phyloP scores from a whole-genome alignment of 2,329 filamentous ascomycete species.

The Thermothelomyces thermophilus region DNA sequence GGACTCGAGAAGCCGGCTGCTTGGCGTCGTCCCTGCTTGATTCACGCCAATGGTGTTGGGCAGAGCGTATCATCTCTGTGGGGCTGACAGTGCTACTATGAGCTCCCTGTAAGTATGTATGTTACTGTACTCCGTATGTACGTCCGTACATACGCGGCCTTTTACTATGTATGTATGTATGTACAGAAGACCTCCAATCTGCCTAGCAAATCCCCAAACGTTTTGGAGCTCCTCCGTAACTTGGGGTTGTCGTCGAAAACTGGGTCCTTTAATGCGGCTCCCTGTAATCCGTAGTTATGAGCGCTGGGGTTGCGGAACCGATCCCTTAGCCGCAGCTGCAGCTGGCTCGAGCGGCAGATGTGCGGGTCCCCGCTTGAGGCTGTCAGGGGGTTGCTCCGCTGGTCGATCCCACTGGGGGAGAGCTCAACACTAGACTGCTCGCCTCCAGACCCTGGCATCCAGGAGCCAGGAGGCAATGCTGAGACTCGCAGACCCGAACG shows the following conservation, averaged over 20 bases:
- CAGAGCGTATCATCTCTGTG: conserved; percentile 21
- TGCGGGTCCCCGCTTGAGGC: conserved; percentile 10
- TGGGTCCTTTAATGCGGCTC: conserved; percentile 15
- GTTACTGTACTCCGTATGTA: no score
- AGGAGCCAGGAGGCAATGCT: conserved; percentile 21
- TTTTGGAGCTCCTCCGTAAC: conserved; percentile 4
- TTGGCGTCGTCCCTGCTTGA: conserved; percentile 13
- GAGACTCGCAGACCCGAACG: conserved; percentile 20
- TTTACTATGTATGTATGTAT: no score
- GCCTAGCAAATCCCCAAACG: conserved; percentile 20
- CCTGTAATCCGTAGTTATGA: conserved; percentile 1
- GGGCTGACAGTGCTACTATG: conserved; percentile 9
- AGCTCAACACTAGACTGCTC: conserved; percentile 15
- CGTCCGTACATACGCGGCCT: no score
- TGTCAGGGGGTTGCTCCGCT: conserved; percentile 14
- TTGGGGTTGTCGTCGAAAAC: conserved; percentile 8
- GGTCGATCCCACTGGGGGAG: conserved; percentile 19
- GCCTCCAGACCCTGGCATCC: conserved; percentile 26
- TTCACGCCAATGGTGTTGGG: conserved; percentile 5
- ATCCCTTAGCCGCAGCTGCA: conserved; percentile 14
- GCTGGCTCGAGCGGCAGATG: conserved; percentile 17
- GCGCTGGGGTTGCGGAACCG: conserved; percentile 18
- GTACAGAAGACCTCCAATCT: conserved; percentile 22
- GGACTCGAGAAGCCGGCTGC: no score
- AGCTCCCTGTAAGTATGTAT: no score